phyloP scores from a whole-genome alignment of 805 yeast species.

The Candida nitratophila region DNA sequence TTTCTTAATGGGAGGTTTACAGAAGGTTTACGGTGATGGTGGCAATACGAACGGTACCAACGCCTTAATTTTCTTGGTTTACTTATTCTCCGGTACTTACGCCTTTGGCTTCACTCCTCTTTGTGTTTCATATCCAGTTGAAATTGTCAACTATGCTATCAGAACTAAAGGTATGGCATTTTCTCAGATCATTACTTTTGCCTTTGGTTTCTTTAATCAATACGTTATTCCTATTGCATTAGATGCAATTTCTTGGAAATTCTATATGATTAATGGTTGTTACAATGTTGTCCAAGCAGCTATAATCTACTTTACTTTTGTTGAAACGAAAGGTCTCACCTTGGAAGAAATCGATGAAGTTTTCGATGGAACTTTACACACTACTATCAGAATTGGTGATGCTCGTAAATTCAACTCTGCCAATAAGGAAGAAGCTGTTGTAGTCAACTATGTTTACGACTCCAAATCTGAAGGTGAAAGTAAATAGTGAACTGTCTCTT shows the following conservation, averaged over 20 bases:
- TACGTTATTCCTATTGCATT: slow-evolving; percentile 29
- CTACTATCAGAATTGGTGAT: neutral
- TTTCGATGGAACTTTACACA: neutral
- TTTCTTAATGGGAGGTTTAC: slow-evolving; percentile 20
- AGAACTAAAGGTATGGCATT: slow-evolving; percentile 22
- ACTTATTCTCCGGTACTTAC: slow-evolving; percentile 17
- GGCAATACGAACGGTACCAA: slow-evolving; percentile 11
- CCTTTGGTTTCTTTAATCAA: slow-evolving; percentile 22
- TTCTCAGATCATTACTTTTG: slow-evolving; percentile 17
- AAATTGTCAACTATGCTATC: slow-evolving; percentile 16
- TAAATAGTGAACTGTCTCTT: too few species aligned
- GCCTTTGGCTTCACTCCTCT: slow-evolving; percentile 21
- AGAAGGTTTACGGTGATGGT: slow-evolving; percentile 15
- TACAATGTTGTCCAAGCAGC: neutral
- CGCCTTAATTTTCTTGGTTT: slow-evolving; percentile 19
- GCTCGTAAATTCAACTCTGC: neutral
- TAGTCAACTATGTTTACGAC: too few species aligned
- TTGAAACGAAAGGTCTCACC: slow-evolving; percentile 26
- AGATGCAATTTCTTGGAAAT: slow-evolving; percentile 29
- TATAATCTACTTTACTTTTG: neutral
- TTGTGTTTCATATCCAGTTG: slow-evolving; percentile 20
- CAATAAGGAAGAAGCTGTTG: too few species aligned
- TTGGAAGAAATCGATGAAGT: slow-evolving; percentile 29
- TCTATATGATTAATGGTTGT: slow-evolving; percentile 24
- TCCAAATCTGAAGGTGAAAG: too few species aligned